Base-by-base conservation (phyloP, 345 rosid species). In the Hibiscus trionum region DNA sequence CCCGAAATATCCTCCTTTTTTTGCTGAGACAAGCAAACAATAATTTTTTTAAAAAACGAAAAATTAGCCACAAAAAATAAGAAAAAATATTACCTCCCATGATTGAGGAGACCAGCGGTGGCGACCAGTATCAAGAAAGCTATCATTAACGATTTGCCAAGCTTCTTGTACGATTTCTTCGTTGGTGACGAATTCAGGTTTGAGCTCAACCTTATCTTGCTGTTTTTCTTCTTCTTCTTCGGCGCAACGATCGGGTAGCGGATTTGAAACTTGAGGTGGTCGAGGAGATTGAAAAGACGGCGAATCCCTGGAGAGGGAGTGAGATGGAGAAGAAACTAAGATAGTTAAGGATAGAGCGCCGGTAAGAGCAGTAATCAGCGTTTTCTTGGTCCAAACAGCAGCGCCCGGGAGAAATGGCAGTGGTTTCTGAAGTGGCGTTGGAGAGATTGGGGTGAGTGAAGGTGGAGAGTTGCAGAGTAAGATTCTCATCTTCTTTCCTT, bases 131-230 rank as follows among this genome's bases (percentile, higher is more conserved):
- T 85, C 84, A 4, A 90, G 86, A 69, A 87, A 94, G 73, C 90
- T 84, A 5, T 85, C 96, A 65, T 90, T 88, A 29, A 91, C 90
- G 27, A 94, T 86, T 84, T 89, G 85, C 98, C 98, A 94, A 74
- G 97, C 98, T 82, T 94, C 97, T 82, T 88, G 88, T 42, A 91
- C 95, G 67, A 91, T 82, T 64, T 77, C 86, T 74, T 88, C 87
- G 29, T 94, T 84, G 11, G 85, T 86, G 46, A 84, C 85, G 33
- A 73, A 75, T 31, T 74, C 79, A 75, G 84, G 73, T 70, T 56
- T 83, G 1, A 71, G 75, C 26, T 76, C 88, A 19, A 72, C 86
- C 47, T 39, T 72, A 69, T 29, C 77, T 69, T 68, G 39, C 39
- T 35, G 73, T 42, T 39, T 8, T 39, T 73, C 70, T 33, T 24